These are phyloP conservation scores for Copromyces sp. DNA, from an alignment of 495 filamentous ascomycete species.

Conservation along the genomic window DNA sequence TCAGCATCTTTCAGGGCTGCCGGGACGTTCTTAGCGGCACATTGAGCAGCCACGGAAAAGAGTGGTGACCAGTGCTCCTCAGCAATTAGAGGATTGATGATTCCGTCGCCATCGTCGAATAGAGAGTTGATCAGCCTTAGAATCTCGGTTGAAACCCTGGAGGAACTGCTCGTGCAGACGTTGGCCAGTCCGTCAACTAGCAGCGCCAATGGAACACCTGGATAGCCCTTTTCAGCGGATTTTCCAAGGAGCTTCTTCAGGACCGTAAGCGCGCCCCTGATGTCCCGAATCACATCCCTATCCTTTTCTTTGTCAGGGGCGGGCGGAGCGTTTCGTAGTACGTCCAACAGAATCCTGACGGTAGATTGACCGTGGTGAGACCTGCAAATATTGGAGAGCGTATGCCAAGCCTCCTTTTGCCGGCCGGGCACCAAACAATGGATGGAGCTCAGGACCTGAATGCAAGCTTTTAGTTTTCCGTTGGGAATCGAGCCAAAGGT, in stretches of 20 bases:
- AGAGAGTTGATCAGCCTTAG: conserved; percentile 43
- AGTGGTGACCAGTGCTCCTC: conserved; percentile 46
- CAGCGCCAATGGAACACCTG: conserved; percentile 44
- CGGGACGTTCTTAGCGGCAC: conserved; percentile 29
- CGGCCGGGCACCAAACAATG: conserved; percentile 63
- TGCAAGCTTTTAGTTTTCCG: conserved; percentile 52
- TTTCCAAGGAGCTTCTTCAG: conserved; percentile 55
- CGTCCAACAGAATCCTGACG: conserved; percentile 52
- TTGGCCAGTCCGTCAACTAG: conserved; percentile 49
- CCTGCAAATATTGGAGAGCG: conserved; percentile 64
- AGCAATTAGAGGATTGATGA: conserved; percentile 33
- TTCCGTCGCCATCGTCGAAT: conserved; percentile 32
- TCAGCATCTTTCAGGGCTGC: conserved; percentile 6
- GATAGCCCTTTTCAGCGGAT: conserved; percentile 51
- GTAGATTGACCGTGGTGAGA: conserved; percentile 70
- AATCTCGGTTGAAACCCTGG: conserved; percentile 41
- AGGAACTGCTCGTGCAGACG: conserved; percentile 45
- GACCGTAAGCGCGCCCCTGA: conserved; percentile 59
- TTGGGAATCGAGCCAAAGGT: conserved; percentile 69
- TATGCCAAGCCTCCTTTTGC: conserved; percentile 62
- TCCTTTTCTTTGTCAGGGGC: conserved; percentile 46
- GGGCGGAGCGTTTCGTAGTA: conserved; percentile 43
- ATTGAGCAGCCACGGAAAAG: conserved; percentile 35
- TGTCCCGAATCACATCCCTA: conserved; percentile 35
- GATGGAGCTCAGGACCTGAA: conserved; percentile 75